These are phyloP conservation scores for Hymenoscyphus fraxineus DNA, from an alignment of 2,329 filamentous ascomycete genomes.

Conservation along the genomic window DNA sequence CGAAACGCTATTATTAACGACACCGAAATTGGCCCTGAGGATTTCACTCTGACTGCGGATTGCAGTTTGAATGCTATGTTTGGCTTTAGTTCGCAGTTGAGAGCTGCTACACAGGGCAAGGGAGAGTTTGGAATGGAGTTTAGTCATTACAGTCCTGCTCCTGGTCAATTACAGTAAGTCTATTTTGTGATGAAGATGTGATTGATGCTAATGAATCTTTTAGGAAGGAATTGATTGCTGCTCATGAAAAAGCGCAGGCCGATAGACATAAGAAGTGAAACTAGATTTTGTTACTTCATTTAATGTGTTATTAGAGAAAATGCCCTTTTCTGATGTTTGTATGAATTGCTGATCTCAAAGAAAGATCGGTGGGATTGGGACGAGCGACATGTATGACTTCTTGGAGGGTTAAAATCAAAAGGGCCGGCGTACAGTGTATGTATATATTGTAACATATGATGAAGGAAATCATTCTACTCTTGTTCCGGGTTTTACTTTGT, in stretches of 20 bases:
- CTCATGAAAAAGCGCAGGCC: conserved; percentile 63
- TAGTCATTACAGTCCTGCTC: conserved; percentile 86
- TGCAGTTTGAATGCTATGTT: conserved; percentile 97
- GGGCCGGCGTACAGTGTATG: conserved; percentile 10
- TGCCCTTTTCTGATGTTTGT: conserved; percentile 1
- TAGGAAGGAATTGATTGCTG: conserved; percentile 62
- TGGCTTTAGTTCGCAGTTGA: conserved; percentile 85
- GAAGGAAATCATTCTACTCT: conserved; percentile 22
- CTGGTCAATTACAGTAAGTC: conserved; percentile 81
- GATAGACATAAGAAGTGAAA: conserved; percentile 42
- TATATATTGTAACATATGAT: conserved; percentile 21
- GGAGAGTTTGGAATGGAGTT: conserved; percentile 99
- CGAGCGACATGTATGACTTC: background rate
- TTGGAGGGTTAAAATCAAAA: conserved; percentile 6
- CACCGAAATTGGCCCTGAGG: conserved; percentile 88
- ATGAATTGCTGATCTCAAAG: background rate
- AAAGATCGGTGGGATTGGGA: background rate
- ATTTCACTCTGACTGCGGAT: conserved; percentile 89
- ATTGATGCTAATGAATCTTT: conserved; percentile 10
- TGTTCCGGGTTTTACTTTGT: background rate
- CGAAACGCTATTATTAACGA: conserved; percentile 92
- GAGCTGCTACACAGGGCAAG: conserved; percentile 95
- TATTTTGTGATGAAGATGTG: background rate
- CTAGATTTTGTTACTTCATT: conserved; percentile 5
- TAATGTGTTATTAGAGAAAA: conserved; percentile 16